Evolutionary conservation across 2,329 filamentous ascomycete genomes (phyloP), one percentile per base, ranked within the genome.

Genomic region (Fusarium xylarioides): DNA sequence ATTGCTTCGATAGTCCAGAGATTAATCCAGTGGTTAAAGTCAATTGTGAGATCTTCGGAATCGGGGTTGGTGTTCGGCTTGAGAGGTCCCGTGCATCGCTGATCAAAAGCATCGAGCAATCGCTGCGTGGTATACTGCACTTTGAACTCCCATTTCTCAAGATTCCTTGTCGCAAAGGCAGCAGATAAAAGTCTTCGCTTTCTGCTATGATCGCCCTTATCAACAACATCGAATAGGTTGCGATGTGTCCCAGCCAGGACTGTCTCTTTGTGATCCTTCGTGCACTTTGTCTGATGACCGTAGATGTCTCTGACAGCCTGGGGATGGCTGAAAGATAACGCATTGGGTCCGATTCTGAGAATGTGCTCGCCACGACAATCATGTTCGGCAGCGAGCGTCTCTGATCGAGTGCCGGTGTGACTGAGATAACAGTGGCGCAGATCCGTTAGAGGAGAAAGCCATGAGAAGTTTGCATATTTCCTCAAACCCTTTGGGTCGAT

Each of bases 1-100:
- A 89, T 89, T 8, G 86, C 87, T 67, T 90, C 87, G 9, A 89
- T 80, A 0, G 86, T 87, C 79, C 89, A 89, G 78, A 86, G 87
- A 76, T 88, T 89, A n/a, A 83, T 84, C 43, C 58, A 89, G 11
- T 80, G 79, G 9, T 86, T 84, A 65, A 85, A 86, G 73, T 89
- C 85, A 26, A 89, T 78, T 0, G 81, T 86, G 26, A 86, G 60
- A 53, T 87, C 85, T 23, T 81, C 76, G 0, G 80, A 63, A 5
- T 74, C 68, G 0, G 81, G 80, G 7, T 62, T 62, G 9, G 74
- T 71, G 19, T 70, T 70, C 8, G 63, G 23, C 21, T 79, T 77
- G 8, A 83, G 76, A 1, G 85, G 82, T 0, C 72, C 70, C 7
- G 83, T 85, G 67, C 84, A 85, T 26, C 75, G 79, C 26, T 71